Conservation (phyloP, 2,329 filamentous ascomycete species). For the Colletotrichum brevisporum region DNA sequence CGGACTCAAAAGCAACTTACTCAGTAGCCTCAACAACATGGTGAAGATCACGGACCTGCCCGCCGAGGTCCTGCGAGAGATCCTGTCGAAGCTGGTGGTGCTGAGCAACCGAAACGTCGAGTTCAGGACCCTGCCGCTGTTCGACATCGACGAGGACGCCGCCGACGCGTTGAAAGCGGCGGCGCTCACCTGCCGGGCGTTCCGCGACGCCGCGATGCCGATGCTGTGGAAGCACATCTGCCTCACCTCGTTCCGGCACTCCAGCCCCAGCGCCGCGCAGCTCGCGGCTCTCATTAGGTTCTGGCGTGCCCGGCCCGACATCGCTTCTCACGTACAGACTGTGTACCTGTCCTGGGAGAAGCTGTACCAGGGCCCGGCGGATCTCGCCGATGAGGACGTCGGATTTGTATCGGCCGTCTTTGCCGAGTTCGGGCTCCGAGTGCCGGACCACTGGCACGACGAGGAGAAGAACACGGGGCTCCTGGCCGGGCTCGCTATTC, state of each 20-base stretch:
- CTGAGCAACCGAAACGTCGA: not conserved
- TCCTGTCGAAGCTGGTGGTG: not conserved
- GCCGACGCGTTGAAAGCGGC: not conserved
- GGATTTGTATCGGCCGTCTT: not conserved
- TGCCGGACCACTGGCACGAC: not conserved
- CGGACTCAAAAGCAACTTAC: not conserved
- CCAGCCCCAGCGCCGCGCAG: not conserved
- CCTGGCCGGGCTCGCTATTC: not conserved
- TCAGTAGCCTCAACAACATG: not conserved
- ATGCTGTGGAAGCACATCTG: not conserved
- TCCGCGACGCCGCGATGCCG: not conserved
- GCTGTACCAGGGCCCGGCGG: not conserved
- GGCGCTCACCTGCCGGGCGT: not conserved
- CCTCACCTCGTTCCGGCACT: not conserved
- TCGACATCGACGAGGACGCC: not conserved
- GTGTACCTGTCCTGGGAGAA: not conserved
- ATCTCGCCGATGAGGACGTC: not conserved
- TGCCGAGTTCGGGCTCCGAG: not conserved
- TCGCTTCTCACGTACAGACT: not conserved
- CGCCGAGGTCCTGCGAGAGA: not conserved
- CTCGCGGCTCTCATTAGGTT: not conserved
- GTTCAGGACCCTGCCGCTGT: not conserved
- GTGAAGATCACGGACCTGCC: not conserved
- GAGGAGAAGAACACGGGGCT: not conserved
- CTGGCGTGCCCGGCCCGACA: not conserved